Evolutionary conservation across 2,329 filamentous ascomycete genomes (phyloP).

Genomic region (Fusarium chuoi): DNA sequence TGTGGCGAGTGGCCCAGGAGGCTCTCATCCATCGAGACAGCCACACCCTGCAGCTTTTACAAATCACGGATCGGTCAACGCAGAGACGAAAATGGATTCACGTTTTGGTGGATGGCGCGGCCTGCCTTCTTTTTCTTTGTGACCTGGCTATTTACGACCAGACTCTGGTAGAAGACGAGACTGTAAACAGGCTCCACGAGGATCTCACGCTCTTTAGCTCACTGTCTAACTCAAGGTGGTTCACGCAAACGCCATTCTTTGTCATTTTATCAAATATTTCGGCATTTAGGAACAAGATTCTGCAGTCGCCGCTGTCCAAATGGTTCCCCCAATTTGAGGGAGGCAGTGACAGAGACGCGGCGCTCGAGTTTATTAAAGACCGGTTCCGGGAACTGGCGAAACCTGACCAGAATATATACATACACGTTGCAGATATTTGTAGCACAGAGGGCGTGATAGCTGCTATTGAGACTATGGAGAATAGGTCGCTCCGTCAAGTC

Average conservation of each 20-base stretch:
- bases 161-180: not conserved
- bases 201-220: not conserved
- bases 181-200: not conserved
- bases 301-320: not conserved
- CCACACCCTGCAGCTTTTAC: not conserved
- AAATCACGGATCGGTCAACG: not conserved
- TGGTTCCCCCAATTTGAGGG: not conserved
- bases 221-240: not conserved
- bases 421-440: not conserved
- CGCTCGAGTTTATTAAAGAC: not conserved
- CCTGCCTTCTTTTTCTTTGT: not conserved
- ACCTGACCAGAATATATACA: not conserved
- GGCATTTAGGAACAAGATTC: accelerated
- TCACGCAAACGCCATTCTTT: not conserved
- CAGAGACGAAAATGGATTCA: not conserved
- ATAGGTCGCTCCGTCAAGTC: not conserved
- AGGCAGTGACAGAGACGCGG: not conserved
- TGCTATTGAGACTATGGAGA: not conserved
- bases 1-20: not conserved
- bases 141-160: not conserved
- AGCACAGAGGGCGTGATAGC: not conserved
- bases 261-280: not conserved
- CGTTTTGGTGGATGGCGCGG: not conserved
- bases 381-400: not conserved
- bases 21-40: not conserved